Evolutionary conservation across 2,329 filamentous ascomycete species (phyloP).

Genomic region (Colletotrichum nymphaeae): DNA sequence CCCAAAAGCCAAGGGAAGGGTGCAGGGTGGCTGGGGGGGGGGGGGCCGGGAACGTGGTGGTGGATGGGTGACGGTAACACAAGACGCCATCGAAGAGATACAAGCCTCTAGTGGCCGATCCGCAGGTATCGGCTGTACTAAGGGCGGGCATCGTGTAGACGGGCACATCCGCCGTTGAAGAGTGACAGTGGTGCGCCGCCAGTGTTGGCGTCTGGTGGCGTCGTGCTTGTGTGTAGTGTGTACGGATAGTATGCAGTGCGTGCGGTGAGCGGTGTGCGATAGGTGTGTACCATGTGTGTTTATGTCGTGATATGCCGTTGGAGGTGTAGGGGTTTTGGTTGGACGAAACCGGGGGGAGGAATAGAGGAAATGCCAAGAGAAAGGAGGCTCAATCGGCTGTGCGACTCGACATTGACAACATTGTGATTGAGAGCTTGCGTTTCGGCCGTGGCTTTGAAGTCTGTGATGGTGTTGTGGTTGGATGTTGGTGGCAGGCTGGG

Average conservation of each 20-base stretch:
- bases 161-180: conserved; percentile 11
- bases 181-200: neutral
- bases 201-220: neutral
- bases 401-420: neutral
- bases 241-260: neutral
- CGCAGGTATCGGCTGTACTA: conserved; percentile 23
- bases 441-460: neutral
- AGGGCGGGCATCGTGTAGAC: conserved; percentile 27
- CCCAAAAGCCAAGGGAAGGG: neutral
- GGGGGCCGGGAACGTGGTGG: neutral
- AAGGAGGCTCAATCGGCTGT: neutral
- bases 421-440: neutral
- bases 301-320: neutral
- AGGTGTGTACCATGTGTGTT: neutral
- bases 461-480: neutral
- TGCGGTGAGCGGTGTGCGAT: neutral
- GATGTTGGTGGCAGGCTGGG: neutral
- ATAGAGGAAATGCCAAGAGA: neutral
- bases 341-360: neutral
- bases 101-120: conserved; percentile 32
- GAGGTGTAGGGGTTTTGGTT: neutral
- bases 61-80: neutral
- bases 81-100: neutral
- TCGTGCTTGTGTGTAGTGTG: neutral
- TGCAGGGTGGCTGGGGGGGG: neutral